Evolutionary conservation across 805 yeast genomes (phyloP), one percentile per base, ranked within the genome.

Genomic region (Yarrowia divulgata): DNA sequence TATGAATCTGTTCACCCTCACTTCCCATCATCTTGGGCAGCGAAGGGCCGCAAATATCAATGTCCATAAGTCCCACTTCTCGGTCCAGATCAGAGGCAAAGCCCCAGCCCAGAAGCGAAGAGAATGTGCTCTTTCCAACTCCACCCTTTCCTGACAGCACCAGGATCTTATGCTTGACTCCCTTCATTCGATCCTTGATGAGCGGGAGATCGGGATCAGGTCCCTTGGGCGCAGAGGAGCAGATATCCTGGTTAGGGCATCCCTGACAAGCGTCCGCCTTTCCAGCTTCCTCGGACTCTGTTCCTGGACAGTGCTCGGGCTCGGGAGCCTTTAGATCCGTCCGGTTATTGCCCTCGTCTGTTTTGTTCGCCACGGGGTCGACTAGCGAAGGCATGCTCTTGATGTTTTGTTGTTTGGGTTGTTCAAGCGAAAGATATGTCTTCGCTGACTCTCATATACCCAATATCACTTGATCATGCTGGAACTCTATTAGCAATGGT

Each of bases 221-320:
- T 1, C 97, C 98, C 76, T 90, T 90, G 13, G 93, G 82, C 37
- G 82, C 84, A 2, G 96, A 86, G 66, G 92, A 89, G 80, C 99
- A 95, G 5, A 94, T 90, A 55, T 84, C 87, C 78, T 95, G 93
- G 79, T 95, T 95, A 16, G 98, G 96, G 81, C 99, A 95, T 12
- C 98, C 97, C 9, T 81, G 84, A 77, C 99, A 95, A 13, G 98
- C 97, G 75, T 91, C 97, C 2, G 91, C 93, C 74, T 90, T 87
- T 8, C 99, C 99, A 1, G 99, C 99, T 67, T 81, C 79, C 73
- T 93, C 98, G 1, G 97, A 89, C 76, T 94, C 97, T 1, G 98
- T 97, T 0, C 99, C 99, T 0, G 99, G 99, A 81, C 99, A 95
- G 78, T 95, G 98, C 76, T 93, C 98, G 0, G 99, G 98, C 75